Percentiles rank a stretch among this genome's conserved stretches.
Conservation (phyloP, 495 filamentous ascomycete species). For the Daldinia vernicosa region DNA sequence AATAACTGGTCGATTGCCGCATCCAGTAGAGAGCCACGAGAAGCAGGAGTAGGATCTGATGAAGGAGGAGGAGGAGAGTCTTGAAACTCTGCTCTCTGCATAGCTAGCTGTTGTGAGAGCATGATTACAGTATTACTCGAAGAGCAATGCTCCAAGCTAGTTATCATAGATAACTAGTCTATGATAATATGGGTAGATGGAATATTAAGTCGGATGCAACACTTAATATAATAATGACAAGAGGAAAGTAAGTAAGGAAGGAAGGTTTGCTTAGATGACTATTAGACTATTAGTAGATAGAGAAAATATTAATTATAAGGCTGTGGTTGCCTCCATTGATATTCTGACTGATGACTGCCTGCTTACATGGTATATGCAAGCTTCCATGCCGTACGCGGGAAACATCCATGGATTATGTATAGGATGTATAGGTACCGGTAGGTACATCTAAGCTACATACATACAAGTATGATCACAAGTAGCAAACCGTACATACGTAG, state of each 20-base stretch:
- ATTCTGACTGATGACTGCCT: conserved; percentile 7
- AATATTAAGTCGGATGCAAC: not conserved
- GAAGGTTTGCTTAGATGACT: not conserved
- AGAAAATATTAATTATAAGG: not conserved
- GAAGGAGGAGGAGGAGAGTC: not conserved
- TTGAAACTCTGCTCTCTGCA: not conserved
- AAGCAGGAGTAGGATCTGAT: not conserved
- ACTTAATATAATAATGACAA: not conserved
- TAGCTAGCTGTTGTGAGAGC: not conserved
- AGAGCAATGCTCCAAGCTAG: not conserved
- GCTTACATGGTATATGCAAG: conserved; percentile 17
- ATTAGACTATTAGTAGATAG: not conserved
- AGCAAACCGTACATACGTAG: not conserved
- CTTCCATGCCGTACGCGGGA: not conserved
- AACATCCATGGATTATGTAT: not conserved
- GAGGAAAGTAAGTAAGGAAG: not conserved
- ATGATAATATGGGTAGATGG: not conserved
- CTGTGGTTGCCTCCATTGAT: conserved; percentile 6
- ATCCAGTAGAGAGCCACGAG: conserved; percentile 18
- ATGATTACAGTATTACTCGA: conserved; percentile 7
- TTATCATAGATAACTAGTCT: too few relatives aligned
- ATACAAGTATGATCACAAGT: not conserved
- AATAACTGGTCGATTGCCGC: conserved; percentile 21
- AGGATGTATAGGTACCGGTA: not conserved
- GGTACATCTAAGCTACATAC: not conserved